Base-by-base conservation (phyloP, 139 green algal genomes). In the Ettlia oleoabundans region DNA sequence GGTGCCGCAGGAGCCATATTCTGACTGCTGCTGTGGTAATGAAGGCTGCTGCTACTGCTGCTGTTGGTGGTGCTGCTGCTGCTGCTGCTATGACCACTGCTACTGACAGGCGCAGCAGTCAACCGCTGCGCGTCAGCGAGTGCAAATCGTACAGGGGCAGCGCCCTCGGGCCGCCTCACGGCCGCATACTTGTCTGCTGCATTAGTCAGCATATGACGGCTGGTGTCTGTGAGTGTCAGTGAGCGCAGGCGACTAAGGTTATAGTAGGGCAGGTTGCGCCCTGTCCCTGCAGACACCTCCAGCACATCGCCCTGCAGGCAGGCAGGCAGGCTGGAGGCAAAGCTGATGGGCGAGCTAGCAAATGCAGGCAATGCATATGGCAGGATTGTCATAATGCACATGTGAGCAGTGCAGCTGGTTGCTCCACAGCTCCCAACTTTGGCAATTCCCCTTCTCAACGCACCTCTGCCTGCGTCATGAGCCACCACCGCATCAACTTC, bases 211-310 rank as follows among this genome's bases (percentile, higher is more conserved):
- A 97, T 97, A 19, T 76, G 32, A 5, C 79, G 63, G 71, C 63
- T 90, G 62, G 83, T 75, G 85, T 97, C 93, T 32, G 88, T 92
- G 10, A 93, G 80, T 1, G 86, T 91, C 0, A 96, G 51, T 6
- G 66, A 65, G 63, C 51, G 62, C 32, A 65, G 32, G 28, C 28
- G 47, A 33, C 30, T 32, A 1, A 90, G 35, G 21, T 73, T 62
- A 79, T 95, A 97, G 82, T 94, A 92, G 0, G 75, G 75, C 37
- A 97, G 67, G 78, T 95, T 97, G 30, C 93, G 80, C 7, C 91
- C 91, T 6, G 93, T 97, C 30, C 93, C 93, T 18, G 90, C 88
- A 24, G 88, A 93, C 18, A 94, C 89, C 77, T 96, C 93, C 58
- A 96, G 68, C 15, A 95, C 91, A 28, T 94, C 71, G 13, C 92